phyloP scores from a whole-genome alignment of 257 asterid species.

The Nemophila menziesii region DNA sequence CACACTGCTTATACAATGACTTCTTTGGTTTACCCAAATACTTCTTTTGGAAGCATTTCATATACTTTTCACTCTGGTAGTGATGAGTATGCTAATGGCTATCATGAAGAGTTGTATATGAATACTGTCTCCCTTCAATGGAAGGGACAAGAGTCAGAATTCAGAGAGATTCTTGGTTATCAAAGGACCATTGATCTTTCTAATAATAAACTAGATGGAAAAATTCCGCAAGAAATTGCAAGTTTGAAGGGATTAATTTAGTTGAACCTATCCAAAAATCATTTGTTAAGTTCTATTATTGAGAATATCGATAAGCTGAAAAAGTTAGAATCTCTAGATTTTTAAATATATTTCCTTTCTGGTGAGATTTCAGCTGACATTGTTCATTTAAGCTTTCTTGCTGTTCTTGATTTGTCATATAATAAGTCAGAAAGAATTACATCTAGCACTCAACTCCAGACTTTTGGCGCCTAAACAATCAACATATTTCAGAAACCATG shows the following conservation, averaged over 20 bases:
- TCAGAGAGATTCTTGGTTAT: conserved; percentile 1
- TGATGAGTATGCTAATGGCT: background rate
- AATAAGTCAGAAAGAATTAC: conserved; percentile 24
- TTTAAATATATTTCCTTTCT: conserved; percentile 17
- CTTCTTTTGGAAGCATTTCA: too few species aligned
- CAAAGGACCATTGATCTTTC: conserved; percentile 16
- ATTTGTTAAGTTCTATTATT: background rate
- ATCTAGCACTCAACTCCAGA: background rate
- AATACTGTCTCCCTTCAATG: background rate
- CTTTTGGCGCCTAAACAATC: conserved; percentile 3
- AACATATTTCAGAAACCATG: background rate
- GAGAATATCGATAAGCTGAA: background rate
- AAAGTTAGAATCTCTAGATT: conserved; percentile 16
- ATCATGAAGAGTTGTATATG: background rate
- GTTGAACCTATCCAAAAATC: conserved; percentile 3
- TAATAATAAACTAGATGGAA: conserved; percentile 15
- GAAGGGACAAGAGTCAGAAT: background rate
- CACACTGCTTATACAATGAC: conserved; percentile 23
- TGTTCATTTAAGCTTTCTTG: conserved; percentile 14
- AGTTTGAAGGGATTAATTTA: conserved; percentile 1
- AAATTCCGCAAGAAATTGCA: conserved; percentile 5
- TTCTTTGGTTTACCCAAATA: background rate
- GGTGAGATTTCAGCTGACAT: conserved; percentile 19
- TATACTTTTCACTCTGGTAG: background rate
- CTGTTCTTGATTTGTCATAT: conserved; percentile 23